Evolutionary conservation across 768 basidiomycete genomes (phyloP), one percentile per base, ranked within the genome.

Genomic region (Lactarius sp.): DNA sequence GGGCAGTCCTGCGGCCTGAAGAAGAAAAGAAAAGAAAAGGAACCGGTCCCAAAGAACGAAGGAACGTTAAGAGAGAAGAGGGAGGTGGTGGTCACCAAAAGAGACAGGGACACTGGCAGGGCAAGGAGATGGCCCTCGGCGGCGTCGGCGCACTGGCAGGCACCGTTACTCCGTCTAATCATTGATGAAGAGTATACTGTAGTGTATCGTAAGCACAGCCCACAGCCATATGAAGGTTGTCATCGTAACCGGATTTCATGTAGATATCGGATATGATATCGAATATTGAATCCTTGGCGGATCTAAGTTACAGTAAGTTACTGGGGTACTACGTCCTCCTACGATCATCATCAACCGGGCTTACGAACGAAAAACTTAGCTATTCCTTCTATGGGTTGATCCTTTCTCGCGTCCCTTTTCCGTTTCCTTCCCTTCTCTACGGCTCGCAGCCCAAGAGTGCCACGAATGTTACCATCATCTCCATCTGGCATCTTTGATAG

Each of bases 401-500:
- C 65, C 31, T 69, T 61, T 58, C 74, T 71, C 33, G 59, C 60
- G 34, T 62, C 75, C 65, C 71, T 76, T 65, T 73, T 73, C 52
- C 71, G 73, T 46, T 65, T 67, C 42, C 53, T 69, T 42, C 62
- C 68, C 60, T 70, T 56, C 56, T 66, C 66, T 37, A 61, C 49
- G 3, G 60, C 65, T 34, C 65, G 71, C 61, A 67, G 61, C 16
- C 57, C 34, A 14, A 22, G n/a, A 13, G 44, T 4, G 10, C 58
- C 52, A 7, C 47, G 58, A 16, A 14, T 12, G 65, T 52, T 65
- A 75, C 68, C 74, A 47, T 59, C 62, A 27, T 3, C 77, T 68
- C 53, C 62, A 36, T 67, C 34, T 64, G 74, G 62, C 58, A 79
- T 76, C 31, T 80, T 80, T 22, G 86, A 81, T 56, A 98, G 71